Evolutionary conservation across 73 alveolate genomes (phyloP).

Genomic region (Breviolum minutum): DNA sequence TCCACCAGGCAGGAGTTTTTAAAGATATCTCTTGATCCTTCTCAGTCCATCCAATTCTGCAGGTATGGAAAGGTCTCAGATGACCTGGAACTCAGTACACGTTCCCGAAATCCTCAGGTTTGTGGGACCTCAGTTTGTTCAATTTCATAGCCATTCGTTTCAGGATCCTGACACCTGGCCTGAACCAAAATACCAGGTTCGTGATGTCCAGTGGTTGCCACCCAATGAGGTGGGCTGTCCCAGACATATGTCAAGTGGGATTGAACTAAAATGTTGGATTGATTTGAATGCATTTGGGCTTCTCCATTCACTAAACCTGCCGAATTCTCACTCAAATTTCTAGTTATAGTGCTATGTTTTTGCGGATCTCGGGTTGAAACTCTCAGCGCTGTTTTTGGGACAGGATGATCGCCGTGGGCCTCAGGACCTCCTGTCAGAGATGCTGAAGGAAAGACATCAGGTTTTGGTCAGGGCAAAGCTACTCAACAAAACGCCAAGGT

Average conservation of each 20-base stretch:
- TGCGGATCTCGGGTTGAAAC: too few species aligned
- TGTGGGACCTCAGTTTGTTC: too few species aligned
- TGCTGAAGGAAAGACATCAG: background rate
- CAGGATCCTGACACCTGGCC: background rate
- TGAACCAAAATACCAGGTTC: conserved; percentile 25
- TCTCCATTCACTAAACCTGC: too few species aligned
- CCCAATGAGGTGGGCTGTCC: conserved; percentile 38
- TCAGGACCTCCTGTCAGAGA: background rate
- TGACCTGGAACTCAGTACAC: conserved; percentile 77
- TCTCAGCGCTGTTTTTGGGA: too few species aligned
- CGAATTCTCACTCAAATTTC: too few species aligned
- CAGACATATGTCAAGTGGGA: background rate
- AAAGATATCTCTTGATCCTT: background rate
- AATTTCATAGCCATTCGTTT: background rate
- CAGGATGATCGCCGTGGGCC: conserved; percentile 33
- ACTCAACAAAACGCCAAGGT: background rate
- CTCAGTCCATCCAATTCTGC: background rate
- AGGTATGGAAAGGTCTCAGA: conserved; percentile 89
- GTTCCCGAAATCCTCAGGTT: conserved; percentile 56
- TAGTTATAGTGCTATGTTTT: too few species aligned
- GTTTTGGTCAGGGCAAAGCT: background rate
- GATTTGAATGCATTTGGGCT: too few species aligned
- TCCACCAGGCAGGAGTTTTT: conserved; percentile 44
- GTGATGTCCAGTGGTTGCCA: conserved; percentile 81
- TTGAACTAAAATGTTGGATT: background rate